These are phyloP conservation scores for Oldenlandia corymbosa DNA, from an alignment of 257 asterid genomes.

Conservation along the genomic window DNA sequence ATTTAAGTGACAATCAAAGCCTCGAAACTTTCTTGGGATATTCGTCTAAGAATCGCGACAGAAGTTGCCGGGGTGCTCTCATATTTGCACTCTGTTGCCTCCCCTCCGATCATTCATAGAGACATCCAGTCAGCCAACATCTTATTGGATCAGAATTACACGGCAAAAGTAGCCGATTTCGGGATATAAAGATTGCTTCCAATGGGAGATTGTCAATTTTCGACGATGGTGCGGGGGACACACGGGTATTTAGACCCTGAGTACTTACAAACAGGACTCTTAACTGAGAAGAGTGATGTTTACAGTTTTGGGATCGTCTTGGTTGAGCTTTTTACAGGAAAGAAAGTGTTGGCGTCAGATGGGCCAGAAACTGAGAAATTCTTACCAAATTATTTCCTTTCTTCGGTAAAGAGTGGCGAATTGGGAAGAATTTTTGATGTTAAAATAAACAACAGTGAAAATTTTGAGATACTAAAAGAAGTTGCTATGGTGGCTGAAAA, in stretches of 20 bases:
- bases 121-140: background rate
- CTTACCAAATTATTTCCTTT: background rate
- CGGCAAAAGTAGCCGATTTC: background rate
- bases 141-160: background rate
- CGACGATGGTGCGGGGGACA: constrained; percentile 2
- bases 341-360: background rate
- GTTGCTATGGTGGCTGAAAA: too few species aligned
- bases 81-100: constrained; percentile 2
- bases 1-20: constrained; percentile 2
- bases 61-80: constrained; percentile 7
- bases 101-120: constrained; percentile 1
- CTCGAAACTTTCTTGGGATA: background rate
- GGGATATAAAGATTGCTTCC: background rate
- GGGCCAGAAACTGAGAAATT: background rate
- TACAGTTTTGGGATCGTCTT: background rate
- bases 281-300: constrained; percentile 6
- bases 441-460: background rate
- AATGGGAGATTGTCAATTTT: background rate
- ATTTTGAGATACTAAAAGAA: too few species aligned
- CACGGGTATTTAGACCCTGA: constrained; percentile 5
- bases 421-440: background rate
- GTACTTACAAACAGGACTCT: background rate
- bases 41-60: background rate
- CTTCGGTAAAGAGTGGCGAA: background rate
- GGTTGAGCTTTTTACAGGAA: background rate